Evolutionary conservation across 2,329 filamentous ascomycete species (phyloP), one percentile per base, ranked within the genome.

Genomic region (Dendrostoma leiphaemia): DNA sequence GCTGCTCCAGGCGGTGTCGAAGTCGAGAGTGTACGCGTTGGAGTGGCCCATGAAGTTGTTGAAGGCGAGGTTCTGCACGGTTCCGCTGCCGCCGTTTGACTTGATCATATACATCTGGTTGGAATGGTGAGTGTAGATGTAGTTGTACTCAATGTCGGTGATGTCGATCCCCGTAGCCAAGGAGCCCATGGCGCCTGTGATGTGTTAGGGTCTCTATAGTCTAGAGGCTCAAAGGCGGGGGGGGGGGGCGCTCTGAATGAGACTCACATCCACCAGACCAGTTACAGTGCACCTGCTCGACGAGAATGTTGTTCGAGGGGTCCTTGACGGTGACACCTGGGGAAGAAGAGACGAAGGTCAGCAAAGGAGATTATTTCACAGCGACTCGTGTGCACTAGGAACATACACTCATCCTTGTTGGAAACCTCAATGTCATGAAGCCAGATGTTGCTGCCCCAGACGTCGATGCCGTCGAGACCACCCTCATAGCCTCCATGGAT

Each of bases 21-120:
- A 73, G 64, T 84, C 70, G 23, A 83, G 69, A 10, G 74, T 76
- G 69, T 84, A 84, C 3, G 82, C 81, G 57, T 84, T 85, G 54
- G 71, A 68, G 64, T 82, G 80, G 35, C 82, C 82, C 62, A 82
- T 79, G 65, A 84, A 85, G 68, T 83, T 83, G 61, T 80, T 75
- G 37, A 84, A 73, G 1, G 74, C 61, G 13, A 74, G 69, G 59
- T 83, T 75, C 38, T 72, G 71, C 4, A 84, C 74, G 2, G 68
- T 73, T 21, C 82, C 82, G 53, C 65, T 73, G 34, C 82, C 82
- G 38, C 82, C 82, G 61, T 83, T 80, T 50, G 75, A 78, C 67
- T 85, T 85, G 71, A 85, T 77, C 79, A 83, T 81, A 67, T 78
- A 76, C 81, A 84, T 84, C 62, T 85, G 79, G 71, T 85, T 85